A percentile compares a stretch with the other conserved stretches of the same genome.
Conservation (phyloP, 1,284 basidiomycete species). For the Marasmius tenuissimus region DNA sequence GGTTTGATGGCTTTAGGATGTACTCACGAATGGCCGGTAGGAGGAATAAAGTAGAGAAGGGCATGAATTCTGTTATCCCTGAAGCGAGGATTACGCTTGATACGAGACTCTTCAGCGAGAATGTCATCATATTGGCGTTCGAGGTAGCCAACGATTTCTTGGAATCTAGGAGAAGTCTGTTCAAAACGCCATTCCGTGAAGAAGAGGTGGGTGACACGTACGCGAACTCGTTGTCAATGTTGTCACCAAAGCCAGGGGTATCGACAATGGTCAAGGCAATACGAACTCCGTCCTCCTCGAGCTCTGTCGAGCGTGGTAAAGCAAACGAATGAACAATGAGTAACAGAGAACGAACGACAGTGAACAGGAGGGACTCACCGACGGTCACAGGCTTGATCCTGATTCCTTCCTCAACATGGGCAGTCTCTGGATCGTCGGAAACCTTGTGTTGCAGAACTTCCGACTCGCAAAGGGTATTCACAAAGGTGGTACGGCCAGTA, state of each 20-base stretch:
- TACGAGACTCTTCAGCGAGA: conserved; percentile 96
- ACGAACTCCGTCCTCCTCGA: conserved; percentile 98
- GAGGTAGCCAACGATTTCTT: conserved; percentile 95
- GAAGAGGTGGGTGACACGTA: conserved; percentile 44
- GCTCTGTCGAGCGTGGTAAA: conserved; percentile 58
- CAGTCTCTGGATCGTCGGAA: conserved; percentile 83
- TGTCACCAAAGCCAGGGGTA: conserved; percentile 98
- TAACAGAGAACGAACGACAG: not conserved
- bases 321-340: conserved; percentile 2
- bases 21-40: conserved; percentile 62
- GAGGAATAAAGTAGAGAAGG: conserved; percentile 97
- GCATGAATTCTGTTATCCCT: conserved; percentile 97
- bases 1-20: conserved; percentile 1
- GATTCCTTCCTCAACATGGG: conserved; percentile 93
- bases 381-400: conserved; percentile 95
- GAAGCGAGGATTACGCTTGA: conserved; percentile 99
- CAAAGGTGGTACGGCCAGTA: conserved; percentile 95
- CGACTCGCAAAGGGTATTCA: conserved; percentile 96
- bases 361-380: conserved; percentile 52
- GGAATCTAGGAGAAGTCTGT: conserved; percentile 60
- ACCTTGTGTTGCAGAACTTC: conserved; percentile 87
- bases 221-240: conserved; percentile 99
- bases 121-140: conserved; percentile 99
- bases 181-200: not conserved
- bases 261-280: conserved; percentile 98